Evolutionary conservation across 1,139 yeast genomes (phyloP).

Genomic region (Lodderomyces elongisporus): DNA sequence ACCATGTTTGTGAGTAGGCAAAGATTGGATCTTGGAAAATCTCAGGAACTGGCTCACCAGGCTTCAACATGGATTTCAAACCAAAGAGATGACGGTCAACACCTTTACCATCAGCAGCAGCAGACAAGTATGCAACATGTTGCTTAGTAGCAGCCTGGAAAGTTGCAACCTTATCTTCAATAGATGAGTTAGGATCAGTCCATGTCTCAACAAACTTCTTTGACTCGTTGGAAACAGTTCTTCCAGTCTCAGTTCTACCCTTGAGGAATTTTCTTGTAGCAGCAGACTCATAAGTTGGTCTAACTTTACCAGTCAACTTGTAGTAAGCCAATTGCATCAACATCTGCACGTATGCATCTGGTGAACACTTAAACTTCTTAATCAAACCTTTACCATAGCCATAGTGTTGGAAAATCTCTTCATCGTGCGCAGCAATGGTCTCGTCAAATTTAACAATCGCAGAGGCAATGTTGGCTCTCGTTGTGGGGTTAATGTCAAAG

Average conservation of each 20-base stretch:
- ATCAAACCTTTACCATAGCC: slow-evolving; percentile 70
- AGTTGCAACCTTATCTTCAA: slow-evolving; percentile 57
- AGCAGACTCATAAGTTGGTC: slow-evolving; percentile 96
- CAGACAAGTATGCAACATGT: slow-evolving; percentile 69
- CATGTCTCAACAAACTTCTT: slow-evolving; percentile 71
- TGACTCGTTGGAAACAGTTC: slow-evolving; percentile 78
- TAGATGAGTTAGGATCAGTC: slow-evolving; percentile 53
- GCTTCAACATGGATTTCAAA: slow-evolving; percentile 63
- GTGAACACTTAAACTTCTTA: slow-evolving; percentile 64
- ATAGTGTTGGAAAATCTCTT: slow-evolving; percentile 63
- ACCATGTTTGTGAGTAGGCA: slow-evolving; percentile 78
- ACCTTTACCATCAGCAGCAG: slow-evolving; percentile 84
- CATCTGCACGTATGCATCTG: slow-evolving; percentile 76
- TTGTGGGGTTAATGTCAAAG: slow-evolving; percentile 50
- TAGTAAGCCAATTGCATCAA: slow-evolving; percentile 71
- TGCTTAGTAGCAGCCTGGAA: slow-evolving; percentile 71
- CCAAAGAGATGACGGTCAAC: slow-evolving; percentile 95
- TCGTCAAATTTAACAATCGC: slow-evolving; percentile 55
- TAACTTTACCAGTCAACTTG: slow-evolving; percentile 72
- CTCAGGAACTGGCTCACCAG: slow-evolving; percentile 61
- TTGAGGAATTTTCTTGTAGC: slow-evolving; percentile 84
- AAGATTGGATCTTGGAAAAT: slow-evolving; percentile 75
- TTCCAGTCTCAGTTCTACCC: slow-evolving; percentile 96
- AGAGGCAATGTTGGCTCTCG: slow-evolving; percentile 46
- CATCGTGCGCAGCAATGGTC: slow-evolving; percentile 51